Evolutionary conservation across 164 flowering plant genomes (phyloP).

Genomic region (Paratinospora sagittata): DNA sequence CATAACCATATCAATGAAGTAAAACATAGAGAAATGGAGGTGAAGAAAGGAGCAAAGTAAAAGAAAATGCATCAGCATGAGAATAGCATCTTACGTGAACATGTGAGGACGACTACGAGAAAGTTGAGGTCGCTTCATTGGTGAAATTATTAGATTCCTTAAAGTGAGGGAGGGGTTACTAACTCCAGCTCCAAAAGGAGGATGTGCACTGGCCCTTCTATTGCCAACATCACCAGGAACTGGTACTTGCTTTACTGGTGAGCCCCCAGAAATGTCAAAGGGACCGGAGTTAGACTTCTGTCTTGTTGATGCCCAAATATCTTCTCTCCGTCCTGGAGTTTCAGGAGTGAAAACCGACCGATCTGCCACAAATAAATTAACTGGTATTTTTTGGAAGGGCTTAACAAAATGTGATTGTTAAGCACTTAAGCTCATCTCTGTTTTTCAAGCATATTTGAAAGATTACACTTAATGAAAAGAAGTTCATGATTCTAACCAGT

Average conservation of each 20-base stretch:
- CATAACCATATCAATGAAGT: background rate
- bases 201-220: constrained; percentile 44
- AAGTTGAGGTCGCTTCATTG: constrained; percentile 87
- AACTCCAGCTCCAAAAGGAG: constrained; percentile 45
- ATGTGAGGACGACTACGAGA: constrained; percentile 65
- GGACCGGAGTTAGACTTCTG: constrained; percentile 69
- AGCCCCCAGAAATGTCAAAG: constrained; percentile 58
- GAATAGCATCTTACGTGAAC: constrained; percentile 59
- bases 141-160: constrained; percentile 84
- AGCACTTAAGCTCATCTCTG: constrained; percentile 8
- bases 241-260: constrained; percentile 55
- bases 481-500: background rate
- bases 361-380: constrained; percentile 81
- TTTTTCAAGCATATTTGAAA: constrained; percentile 8
- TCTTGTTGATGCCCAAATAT: constrained; percentile 71
- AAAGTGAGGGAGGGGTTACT: constrained; percentile 72
- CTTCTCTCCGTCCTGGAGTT: constrained; percentile 96
- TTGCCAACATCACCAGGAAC: constrained; percentile 39
- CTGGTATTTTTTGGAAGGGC: constrained; percentile 41
- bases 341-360: constrained; percentile 71
- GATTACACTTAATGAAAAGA: background rate
- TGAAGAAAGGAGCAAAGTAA: background rate
- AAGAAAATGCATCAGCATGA: background rate
- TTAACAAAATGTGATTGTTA: constrained; percentile 8
- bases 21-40: background rate